phyloP scores from a whole-genome alignment of 169 alveolate species.

The Eimeria tenella region DNA sequence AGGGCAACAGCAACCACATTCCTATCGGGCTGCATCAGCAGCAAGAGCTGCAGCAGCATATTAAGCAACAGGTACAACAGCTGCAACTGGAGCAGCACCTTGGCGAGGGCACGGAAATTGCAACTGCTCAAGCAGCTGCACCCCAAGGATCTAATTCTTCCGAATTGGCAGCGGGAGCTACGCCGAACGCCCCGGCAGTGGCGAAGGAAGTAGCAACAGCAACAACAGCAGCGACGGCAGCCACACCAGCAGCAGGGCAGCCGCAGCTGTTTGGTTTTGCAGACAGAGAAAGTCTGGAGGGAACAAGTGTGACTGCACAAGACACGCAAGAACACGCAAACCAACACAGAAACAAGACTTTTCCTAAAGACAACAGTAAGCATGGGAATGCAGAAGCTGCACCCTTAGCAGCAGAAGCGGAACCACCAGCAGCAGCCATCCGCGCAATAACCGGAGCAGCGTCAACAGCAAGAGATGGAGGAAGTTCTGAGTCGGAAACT shows the following conservation, averaged over 20 bases:
- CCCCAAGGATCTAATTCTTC: neutral
- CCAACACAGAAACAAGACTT: neutral
- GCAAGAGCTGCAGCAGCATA: constrained; percentile 23
- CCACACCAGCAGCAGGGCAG: constrained; percentile 5
- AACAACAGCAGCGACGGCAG: constrained; percentile 3
- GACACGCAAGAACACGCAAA: neutral
- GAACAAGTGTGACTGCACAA: neutral
- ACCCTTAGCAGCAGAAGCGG: neutral
- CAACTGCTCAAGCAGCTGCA: neutral
- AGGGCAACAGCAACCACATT: constrained; percentile 1
- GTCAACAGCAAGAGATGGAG: neutral
- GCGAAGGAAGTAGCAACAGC: neutral
- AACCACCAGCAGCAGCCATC: neutral
- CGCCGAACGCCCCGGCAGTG: too few species aligned
- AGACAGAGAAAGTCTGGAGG: neutral
- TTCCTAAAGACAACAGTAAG: neutral
- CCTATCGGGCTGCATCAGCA: constrained; percentile 24
- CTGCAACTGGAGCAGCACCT: neutral
- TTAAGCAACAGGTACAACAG: constrained; percentile 50
- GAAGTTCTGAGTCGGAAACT: neutral
- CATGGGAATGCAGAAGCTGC: constrained; percentile 4
- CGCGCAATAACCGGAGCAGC: neutral
- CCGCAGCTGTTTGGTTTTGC: neutral
- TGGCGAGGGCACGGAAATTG: neutral
- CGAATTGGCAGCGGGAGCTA: neutral